Evolutionary conservation across 106 monocot genomes (phyloP), one percentile per base, ranked within the genome.

Genomic region (Platanthera zijinensis): DNA sequence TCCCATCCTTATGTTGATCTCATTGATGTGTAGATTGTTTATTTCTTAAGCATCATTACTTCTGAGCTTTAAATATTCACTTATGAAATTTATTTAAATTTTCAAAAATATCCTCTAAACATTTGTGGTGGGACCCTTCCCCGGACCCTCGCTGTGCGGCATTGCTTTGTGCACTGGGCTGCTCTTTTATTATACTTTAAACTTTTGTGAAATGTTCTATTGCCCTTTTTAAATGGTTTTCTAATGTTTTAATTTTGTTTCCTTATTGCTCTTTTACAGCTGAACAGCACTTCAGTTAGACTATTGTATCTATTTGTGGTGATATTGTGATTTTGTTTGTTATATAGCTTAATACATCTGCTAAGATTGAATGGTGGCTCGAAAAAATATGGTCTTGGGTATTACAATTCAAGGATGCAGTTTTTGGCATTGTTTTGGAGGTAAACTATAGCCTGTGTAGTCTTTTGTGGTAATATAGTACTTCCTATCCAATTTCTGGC

Each of bases 341-440:
- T 48, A 64, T 79, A 73, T 79, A 95, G 95, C 75, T 92, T 82
- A 83, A 75, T 56, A 49, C 72, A 45, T 82, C 74, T 79, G 80
- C 82, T 79, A 80, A 64, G 54, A 68, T 89, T 52, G 92, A 84
- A 54, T 77, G 82, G 61, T 96, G 92, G 92, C 80, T 96, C 48
- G 92, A 96, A 78, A 87, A 92, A 75, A 83, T 90, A 69, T 92
- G 92, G 92, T 52, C 76, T 48, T 90, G 92, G 90, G 84, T 89
- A 87, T 57, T 89, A 14, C 85, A 79, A 77, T 96, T 96, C 76
- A 92, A 90, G 81, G 89, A 92, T 79, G 79, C 80, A 80, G 81
- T 96, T 67, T 53, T 71, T 74, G 75, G 75, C 71, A 69, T 96
- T 74, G 59, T 85, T 56, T 48, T 57, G 50, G 87, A 87, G 90